Conservation (phyloP, 768 basidiomycete genomes). For the Xerocomus spinulosus region DNA sequence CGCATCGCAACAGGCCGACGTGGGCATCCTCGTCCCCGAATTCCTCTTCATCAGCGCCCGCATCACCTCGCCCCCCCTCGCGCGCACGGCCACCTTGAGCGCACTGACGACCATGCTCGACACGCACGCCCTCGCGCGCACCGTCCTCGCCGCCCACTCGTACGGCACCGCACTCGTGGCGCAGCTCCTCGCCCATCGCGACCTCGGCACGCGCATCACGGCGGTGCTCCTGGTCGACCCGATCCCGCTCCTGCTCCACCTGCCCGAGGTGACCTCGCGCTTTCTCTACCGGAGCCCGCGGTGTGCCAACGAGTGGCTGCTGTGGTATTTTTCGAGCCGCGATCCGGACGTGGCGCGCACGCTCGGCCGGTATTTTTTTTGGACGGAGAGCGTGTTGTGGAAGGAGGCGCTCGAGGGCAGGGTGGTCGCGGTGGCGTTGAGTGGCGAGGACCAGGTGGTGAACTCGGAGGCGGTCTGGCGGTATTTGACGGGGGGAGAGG, state of each 20-base stretch:
- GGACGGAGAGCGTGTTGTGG: conserved; percentile 60
- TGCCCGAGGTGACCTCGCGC: conserved; percentile 58
- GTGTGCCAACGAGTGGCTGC: conserved; percentile 55
- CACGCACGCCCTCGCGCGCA: conserved; percentile 33
- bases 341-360: conserved; percentile 60
- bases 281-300: conserved; percentile 58
- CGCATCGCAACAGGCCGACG: conserved; percentile 39
- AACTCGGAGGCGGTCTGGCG: conserved; percentile 34
- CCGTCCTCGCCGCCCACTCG: conserved; percentile 53
- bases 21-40: conserved; percentile 58
- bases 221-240: conserved; percentile 56
- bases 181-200: conserved; percentile 42
- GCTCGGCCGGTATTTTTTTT: conserved; percentile 60
- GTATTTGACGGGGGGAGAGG: conserved; percentile 37
- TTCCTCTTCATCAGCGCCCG: conserved; percentile 56
- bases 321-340: conserved; percentile 65
- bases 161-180: conserved; percentile 58
- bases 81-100: conserved; percentile 36
- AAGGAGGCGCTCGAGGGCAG: conserved; percentile 45
- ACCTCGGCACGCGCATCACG: conserved; percentile 34
- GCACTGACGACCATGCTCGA: conserved; percentile 44
- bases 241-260: conserved; percentile 59
- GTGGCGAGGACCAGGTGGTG: conserved; percentile 42
- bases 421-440: conserved; percentile 33
- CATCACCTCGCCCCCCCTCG: conserved; percentile 51